Conservation (phyloP, 2,329 filamentous ascomycete genomes). For the Cladosporium oxysporum region DNA sequence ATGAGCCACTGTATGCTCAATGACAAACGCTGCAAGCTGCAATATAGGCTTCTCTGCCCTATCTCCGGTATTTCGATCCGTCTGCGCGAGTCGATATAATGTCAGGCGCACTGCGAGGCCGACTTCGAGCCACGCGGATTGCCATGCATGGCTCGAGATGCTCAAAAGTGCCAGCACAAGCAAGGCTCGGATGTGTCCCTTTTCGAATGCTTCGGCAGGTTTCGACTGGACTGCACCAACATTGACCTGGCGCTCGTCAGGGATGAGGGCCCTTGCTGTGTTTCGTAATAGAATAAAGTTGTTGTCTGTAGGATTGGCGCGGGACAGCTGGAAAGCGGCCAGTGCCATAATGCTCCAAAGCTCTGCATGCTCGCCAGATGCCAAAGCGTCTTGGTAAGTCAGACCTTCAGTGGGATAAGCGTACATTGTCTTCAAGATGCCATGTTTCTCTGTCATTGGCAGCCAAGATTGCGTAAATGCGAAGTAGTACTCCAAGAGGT, state of each 20-base stretch:
- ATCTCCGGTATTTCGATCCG: slow-evolving; percentile 15
- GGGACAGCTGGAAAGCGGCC: slow-evolving; percentile 37
- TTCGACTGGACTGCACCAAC: neutral
- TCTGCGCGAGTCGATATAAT: slow-evolving; percentile 11
- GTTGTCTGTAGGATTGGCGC: slow-evolving; percentile 34
- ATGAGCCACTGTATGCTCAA: slow-evolving; percentile 61
- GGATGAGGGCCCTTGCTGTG: slow-evolving; percentile 23
- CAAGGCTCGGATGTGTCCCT: slow-evolving; percentile 46
- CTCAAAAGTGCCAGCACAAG: slow-evolving; percentile 61
- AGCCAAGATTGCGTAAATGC: slow-evolving; percentile 77
- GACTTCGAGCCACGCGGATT: slow-evolving; percentile 64
- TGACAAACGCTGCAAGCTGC: slow-evolving; percentile 60
- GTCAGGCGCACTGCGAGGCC: slow-evolving; percentile 62
- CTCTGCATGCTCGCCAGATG: slow-evolving; percentile 44
- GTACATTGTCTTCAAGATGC: slow-evolving; percentile 60
- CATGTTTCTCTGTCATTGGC: slow-evolving; percentile 69
- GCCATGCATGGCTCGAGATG: slow-evolving; percentile 58
- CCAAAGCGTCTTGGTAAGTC: slow-evolving; percentile 30
- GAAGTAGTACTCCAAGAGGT: slow-evolving; percentile 71
- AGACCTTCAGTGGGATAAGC: slow-evolving; percentile 52
- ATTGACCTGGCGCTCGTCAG: slow-evolving; percentile 7
- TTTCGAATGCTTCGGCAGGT: slow-evolving; percentile 31
- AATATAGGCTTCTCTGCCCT: slow-evolving; percentile 27
- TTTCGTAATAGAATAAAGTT: slow-evolving; percentile 37
- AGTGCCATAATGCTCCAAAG: slow-evolving; percentile 50